A percentile compares a stretch with the other conserved stretches of the same genome.
Evolutionary conservation across 768 basidiomycete genomes (phyloP).

Genomic region (Nevesoporus exiguus): DNA sequence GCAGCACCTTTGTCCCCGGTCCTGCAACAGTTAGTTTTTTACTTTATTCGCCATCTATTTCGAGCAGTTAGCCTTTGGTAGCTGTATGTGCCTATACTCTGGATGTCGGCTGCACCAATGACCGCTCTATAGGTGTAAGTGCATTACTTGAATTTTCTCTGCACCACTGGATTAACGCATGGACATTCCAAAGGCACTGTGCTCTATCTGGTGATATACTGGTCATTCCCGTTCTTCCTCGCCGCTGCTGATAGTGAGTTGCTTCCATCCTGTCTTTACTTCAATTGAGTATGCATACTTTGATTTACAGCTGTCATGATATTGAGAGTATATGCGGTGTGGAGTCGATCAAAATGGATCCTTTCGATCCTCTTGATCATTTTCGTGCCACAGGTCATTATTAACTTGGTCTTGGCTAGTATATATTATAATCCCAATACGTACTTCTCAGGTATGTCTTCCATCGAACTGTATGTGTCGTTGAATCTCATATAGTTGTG

Average conservation of each 20-base stretch:
- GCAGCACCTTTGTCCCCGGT: neutral
- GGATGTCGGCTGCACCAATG: too few species aligned
- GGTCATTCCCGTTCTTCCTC: neutral
- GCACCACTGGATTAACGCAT: too few species aligned
- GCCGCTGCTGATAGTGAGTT: constrained; percentile 1
- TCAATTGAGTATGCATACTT: neutral
- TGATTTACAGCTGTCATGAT: neutral
- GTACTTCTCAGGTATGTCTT: neutral
- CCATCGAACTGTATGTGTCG: too few species aligned
- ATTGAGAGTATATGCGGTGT: constrained; percentile 1
- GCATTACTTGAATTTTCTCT: neutral
- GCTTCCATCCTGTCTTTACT: neutral
- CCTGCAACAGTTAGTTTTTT: neutral
- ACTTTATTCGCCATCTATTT: neutral
- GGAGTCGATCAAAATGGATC: neutral
- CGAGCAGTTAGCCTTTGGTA: neutral
- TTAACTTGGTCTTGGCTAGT: neutral
- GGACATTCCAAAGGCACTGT: neutral
- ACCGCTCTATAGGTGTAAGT: neutral
- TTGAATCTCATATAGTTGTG: too few species aligned
- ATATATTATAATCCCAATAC: neutral
- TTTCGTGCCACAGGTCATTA: neutral
- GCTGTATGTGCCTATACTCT: neutral
- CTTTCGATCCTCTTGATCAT: neutral
- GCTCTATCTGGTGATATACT: neutral